A percentile compares a stretch with the other conserved stretches of the same genome.
Evolutionary conservation across 768 basidiomycete species (phyloP).

Genomic region (Leccinum broughii): DNA sequence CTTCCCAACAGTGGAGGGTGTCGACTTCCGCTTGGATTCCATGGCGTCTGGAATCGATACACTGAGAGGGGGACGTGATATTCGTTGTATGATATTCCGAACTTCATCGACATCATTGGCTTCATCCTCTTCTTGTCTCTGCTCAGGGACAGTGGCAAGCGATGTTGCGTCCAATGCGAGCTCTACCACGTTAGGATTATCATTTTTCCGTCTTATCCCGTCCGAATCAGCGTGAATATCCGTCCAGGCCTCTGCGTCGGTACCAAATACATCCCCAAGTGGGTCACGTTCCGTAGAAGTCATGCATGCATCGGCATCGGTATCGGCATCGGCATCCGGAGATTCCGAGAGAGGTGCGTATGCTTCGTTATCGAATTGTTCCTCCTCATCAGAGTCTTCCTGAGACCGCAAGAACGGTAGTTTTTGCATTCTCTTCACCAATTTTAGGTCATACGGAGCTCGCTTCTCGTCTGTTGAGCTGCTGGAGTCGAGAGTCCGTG

Average conservation of each 20-base stretch:
- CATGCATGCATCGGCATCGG: conserved; percentile 39
- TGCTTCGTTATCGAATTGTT: conserved; percentile 27
- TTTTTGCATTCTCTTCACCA: conserved; percentile 52
- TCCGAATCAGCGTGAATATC: conserved; percentile 46
- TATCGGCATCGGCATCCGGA: conserved; percentile 28
- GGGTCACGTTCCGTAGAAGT: conserved; percentile 46
- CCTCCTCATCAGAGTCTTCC: conserved; percentile 27
- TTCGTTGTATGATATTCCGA: conserved; percentile 39
- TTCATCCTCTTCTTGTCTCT: conserved; percentile 31
- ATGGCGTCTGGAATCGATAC: conserved; percentile 45
- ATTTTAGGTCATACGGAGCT: conserved; percentile 48
- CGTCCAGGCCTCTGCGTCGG: conserved; percentile 64
- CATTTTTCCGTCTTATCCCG: conserved; percentile 24
- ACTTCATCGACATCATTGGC: conserved; percentile 35
- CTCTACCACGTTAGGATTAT: conserved; percentile 48
- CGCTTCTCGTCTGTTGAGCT: conserved; percentile 30
- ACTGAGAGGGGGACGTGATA: conserved; percentile 37
- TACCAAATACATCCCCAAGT: conserved; percentile 61
- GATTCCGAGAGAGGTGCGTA: conserved; percentile 34
- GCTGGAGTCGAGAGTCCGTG: conserved; percentile 25
- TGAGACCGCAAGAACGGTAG: conserved; percentile 33
- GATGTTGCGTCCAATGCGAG: conserved; percentile 51
- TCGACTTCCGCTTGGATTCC: conserved; percentile 36
- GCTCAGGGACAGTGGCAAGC: conserved; percentile 30
- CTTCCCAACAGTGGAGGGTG: conserved; percentile 26